phyloP scores from a whole-genome alignment of 345 rosid genomes.

The Camelina laxa region DNA sequence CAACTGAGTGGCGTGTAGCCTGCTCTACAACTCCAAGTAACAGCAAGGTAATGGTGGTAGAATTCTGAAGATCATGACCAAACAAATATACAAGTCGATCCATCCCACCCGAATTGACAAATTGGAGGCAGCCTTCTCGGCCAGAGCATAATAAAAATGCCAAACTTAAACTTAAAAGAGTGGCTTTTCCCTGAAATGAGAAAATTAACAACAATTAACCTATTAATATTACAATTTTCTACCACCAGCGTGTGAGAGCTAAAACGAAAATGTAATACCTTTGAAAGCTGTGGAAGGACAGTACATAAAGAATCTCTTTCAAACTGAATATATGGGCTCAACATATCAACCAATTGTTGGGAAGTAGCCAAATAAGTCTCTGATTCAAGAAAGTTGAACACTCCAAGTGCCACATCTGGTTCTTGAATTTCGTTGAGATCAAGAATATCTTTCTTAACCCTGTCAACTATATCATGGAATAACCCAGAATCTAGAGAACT shows the following conservation, averaged over 20 bases:
- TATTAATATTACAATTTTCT: constrained; percentile 16
- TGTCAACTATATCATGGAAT: constrained; percentile 49
- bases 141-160: constrained; percentile 84
- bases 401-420: constrained; percentile 53
- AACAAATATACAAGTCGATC: constrained; percentile 66
- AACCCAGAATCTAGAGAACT: constrained; percentile 53
- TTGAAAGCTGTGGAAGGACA: constrained; percentile 58
- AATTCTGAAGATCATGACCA: constrained; percentile 53
- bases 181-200: constrained; percentile 65
- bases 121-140: constrained; percentile 92
- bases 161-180: constrained; percentile 72
- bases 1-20: constrained; percentile 88
- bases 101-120: constrained; percentile 83
- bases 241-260: constrained; percentile 24
- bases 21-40: constrained; percentile 87
- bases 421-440: constrained; percentile 53
- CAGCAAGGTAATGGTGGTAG: constrained; percentile 59
- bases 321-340: constrained; percentile 55
- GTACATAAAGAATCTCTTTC: constrained; percentile 44
- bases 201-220: constrained; percentile 39
- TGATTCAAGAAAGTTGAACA: constrained; percentile 56
- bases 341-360: constrained; percentile 70
- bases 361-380: constrained; percentile 62
- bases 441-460: constrained; percentile 63
- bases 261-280: constrained; percentile 53